Percentiles rank a stretch among this genome's conserved stretches.
Evolutionary conservation across 2,329 filamentous ascomycete genomes (phyloP).

Genomic region (Aureobasidium leucospermi): DNA sequence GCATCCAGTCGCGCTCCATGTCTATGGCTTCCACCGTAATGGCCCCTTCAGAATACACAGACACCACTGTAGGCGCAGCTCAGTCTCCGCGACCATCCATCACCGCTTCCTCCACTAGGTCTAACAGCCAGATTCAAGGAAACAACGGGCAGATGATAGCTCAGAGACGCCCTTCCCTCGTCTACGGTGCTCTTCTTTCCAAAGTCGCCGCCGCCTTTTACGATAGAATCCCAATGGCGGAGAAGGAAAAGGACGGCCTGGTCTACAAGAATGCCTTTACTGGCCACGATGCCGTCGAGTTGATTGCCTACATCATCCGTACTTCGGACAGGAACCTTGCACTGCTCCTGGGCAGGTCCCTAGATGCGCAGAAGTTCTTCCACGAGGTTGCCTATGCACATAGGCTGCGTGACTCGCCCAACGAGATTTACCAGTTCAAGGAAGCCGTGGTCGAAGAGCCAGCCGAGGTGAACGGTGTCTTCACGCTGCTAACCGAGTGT

Average conservation of each 20-base stretch:
- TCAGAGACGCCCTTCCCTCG: conserved; percentile 66
- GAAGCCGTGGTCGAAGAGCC: conserved; percentile 85
- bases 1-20: conserved; percentile 60
- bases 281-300: conserved; percentile 88
- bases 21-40: conserved; percentile 85
- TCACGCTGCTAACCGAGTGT: conserved; percentile 91
- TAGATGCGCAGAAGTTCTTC: conserved; percentile 98
- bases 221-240: conserved; percentile 75
- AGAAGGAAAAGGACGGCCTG: conserved; percentile 91
- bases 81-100: conserved; percentile 23
- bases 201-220: conserved; percentile 87
- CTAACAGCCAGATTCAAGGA: conserved; percentile 31
- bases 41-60: conserved; percentile 38
- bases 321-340: conserved; percentile 94
- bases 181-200: conserved; percentile 92
- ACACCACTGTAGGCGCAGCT: conserved; percentile 16
- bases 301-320: conserved; percentile 93
- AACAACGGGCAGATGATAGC: conserved; percentile 44
- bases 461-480: conserved; percentile 86
- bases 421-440: conserved; percentile 93
- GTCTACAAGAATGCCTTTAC: conserved; percentile 97
- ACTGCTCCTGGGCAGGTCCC: conserved; percentile 76
- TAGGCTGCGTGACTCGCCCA: conserved; percentile 82
- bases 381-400: conserved; percentile 99
- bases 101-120: conserved; percentile 22